A percentile compares a stretch with the other conserved stretches of the same genome.
Conservation (phyloP, 1,284 basidiomycete species). For the Trichosporon asahii region DNA sequence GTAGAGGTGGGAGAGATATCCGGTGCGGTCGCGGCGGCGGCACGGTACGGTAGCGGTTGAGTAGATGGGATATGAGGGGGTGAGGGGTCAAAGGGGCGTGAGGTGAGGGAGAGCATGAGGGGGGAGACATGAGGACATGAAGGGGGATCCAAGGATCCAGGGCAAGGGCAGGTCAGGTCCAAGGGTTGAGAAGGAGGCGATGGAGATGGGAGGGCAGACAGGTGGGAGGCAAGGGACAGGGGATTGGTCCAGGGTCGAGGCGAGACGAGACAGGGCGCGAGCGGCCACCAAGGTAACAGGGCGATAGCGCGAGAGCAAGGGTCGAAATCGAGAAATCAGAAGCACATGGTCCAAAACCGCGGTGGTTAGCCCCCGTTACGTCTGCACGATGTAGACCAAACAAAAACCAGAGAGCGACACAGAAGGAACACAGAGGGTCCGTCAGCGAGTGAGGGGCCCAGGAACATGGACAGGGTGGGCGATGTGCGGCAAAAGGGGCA, state of each 20-base stretch:
- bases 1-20: neutral
- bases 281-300: neutral
- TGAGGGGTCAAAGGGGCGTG: neutral
- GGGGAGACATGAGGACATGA: neutral
- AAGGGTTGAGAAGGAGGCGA: conserved; percentile 4
- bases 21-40: neutral
- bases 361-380: conserved; percentile 9
- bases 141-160: neutral
- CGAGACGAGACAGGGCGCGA: neutral
- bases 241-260: neutral
- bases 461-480: conserved; percentile 8
- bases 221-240: neutral
- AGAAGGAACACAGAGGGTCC: neutral
- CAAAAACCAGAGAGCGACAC: conserved; percentile 4
- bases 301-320: neutral
- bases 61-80: neutral
- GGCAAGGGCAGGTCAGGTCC: neutral
- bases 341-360: conserved; percentile 9
- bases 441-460: conserved; percentile 4
- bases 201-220: neutral
- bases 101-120: neutral
- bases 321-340: neutral
- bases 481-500: conserved; percentile 10
- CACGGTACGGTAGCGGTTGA: neutral
- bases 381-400: conserved; percentile 2